These are phyloP conservation scores for Secale cereale DNA, from an alignment of 176 grass and related monocot species.

Conservation along the genomic window DNA sequence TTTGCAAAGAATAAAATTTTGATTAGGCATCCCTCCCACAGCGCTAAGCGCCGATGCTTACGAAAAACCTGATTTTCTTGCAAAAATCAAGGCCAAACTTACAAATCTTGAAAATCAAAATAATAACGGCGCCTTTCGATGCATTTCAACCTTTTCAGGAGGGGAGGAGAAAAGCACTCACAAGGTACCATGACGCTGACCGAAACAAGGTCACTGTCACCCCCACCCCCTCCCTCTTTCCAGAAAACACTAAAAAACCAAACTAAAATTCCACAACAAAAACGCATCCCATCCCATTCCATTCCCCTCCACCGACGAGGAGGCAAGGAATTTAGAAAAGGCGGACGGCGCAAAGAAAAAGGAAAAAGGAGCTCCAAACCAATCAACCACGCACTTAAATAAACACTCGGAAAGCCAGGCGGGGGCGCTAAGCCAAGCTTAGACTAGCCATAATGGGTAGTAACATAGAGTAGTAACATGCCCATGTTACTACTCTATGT, in stretches of 20 bases:
- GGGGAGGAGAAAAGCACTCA: background rate
- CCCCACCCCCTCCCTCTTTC: background rate
- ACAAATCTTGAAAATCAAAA: too few relatives aligned
- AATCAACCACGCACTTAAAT: background rate
- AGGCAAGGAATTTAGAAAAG: background rate
- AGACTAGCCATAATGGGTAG: too few relatives aligned
- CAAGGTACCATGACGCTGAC: background rate
- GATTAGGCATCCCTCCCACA: too few relatives aligned
- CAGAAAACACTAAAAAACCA: background rate
- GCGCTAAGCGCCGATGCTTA: too few relatives aligned
- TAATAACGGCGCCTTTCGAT: background rate
- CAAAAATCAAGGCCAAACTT: too few relatives aligned
- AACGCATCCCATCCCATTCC: background rate
- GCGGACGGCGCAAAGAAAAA: conserved; percentile 10
- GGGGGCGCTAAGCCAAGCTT: background rate
- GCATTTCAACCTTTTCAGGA: background rate
- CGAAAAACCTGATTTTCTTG: too few relatives aligned
- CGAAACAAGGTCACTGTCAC: background rate
- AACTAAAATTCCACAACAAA: background rate
- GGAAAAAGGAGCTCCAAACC: background rate
- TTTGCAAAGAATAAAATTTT: too few relatives aligned
- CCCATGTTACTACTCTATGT: too few relatives aligned
- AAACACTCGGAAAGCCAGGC: background rate
- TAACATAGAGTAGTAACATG: too few relatives aligned
- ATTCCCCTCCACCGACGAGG: conserved; percentile 28